Percentiles rank a stretch among this genome's conserved stretches.
phyloP scores from a whole-genome alignment of 352 stramenopile genomes.

The Globisporangium emineosum region DNA sequence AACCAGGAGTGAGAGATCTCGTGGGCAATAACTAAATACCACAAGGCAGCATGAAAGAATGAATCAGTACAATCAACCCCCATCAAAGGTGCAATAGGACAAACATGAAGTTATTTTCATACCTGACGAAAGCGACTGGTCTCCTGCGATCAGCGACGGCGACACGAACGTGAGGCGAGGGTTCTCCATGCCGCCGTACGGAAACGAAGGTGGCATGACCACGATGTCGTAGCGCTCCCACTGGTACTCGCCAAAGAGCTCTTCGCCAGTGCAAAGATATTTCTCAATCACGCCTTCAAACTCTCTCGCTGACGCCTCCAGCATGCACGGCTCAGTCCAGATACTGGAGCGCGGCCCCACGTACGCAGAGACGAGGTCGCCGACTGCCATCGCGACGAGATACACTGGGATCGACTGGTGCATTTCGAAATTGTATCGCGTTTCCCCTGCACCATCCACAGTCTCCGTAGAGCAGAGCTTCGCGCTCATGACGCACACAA shows the following conservation, averaged over 20 bases:
- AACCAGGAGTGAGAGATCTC: constrained; percentile 84
- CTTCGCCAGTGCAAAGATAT: constrained; percentile 68
- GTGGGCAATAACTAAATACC: constrained; percentile 56
- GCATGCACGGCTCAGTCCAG: constrained; percentile 81
- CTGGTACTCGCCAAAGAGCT: constrained; percentile 77
- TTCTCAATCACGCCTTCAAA: constrained; percentile 76
- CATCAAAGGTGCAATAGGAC: neutral
- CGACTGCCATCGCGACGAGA: constrained; percentile 79
- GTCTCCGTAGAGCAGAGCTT: constrained; percentile 34
- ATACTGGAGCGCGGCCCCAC: constrained; percentile 72
- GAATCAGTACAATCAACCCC: neutral
- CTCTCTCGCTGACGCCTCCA: constrained; percentile 67
- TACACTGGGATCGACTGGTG: constrained; percentile 84
- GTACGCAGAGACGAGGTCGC: constrained; percentile 61
- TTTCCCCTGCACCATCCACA: constrained; percentile 12
- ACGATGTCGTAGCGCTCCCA: constrained; percentile 86
- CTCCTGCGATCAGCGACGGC: constrained; percentile 68
- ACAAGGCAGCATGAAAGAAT: neutral
- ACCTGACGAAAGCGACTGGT: constrained; percentile 77
- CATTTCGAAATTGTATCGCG: constrained; percentile 73
- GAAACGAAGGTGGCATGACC: constrained; percentile 87
- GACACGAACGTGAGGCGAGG: constrained; percentile 87
- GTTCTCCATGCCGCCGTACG: constrained; percentile 99
- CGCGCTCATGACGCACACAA: constrained; percentile 89
- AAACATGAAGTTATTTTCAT: neutral